phyloP scores from a whole-genome alignment of 768 basidiomycete genomes.

The Rubroboletus satanas region DNA sequence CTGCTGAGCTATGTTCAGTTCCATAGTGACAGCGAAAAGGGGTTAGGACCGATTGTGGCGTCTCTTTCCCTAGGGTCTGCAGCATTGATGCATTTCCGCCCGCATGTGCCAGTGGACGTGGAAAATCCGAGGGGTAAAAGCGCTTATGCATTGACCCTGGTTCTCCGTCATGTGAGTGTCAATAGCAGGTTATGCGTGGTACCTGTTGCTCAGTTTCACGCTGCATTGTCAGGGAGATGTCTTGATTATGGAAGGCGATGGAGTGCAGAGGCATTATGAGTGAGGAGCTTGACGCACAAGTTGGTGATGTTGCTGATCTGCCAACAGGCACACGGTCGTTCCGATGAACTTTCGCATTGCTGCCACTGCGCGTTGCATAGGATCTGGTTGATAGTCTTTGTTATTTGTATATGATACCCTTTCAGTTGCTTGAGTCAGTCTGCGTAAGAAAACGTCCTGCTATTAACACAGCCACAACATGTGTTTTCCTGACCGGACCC shows the following conservation, averaged over 20 bases:
- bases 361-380: constrained; percentile 71
- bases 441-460: too few species aligned
- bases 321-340: constrained; percentile 65
- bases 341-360: constrained; percentile 76
- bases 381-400: constrained; percentile 23
- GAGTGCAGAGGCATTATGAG: constrained; percentile 70
- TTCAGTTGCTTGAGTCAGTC: neutral
- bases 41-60: constrained; percentile 69
- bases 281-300: constrained; percentile 31
- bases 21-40: constrained; percentile 74
- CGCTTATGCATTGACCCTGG: constrained; percentile 46
- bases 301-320: constrained; percentile 9
- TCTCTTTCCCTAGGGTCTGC: constrained; percentile 74
- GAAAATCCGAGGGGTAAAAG: constrained; percentile 27
- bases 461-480: constrained; percentile 14
- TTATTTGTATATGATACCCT: constrained; percentile 1
- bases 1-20: constrained; percentile 44
- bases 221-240: constrained; percentile 63
- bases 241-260: constrained; percentile 70
- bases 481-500: neutral
- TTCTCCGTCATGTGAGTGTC: constrained; percentile 60
- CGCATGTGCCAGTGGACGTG: constrained; percentile 32
- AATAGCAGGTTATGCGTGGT: neutral
- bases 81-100: constrained; percentile 77
- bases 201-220: constrained; percentile 3